These are phyloP conservation scores for Metarhizium guizhouense DNA, from an alignment of 2,329 filamentous ascomycete species.

Conservation along the genomic window DNA sequence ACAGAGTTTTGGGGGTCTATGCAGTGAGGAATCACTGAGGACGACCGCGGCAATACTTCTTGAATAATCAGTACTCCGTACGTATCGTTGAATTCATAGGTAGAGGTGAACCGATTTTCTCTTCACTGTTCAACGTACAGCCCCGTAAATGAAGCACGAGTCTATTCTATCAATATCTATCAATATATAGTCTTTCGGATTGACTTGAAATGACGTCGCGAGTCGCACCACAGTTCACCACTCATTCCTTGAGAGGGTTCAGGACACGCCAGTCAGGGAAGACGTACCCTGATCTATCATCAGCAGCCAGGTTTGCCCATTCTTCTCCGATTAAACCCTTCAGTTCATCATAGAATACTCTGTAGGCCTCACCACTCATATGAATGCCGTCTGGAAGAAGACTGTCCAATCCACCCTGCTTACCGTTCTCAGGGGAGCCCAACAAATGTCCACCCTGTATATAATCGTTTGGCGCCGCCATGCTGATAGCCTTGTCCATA, in stretches of 20 bases:
- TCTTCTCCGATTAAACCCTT: conserved; percentile 38
- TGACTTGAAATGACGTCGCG: too few relatives aligned
- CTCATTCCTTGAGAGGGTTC: conserved; percentile 1
- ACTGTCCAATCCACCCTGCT: conserved; percentile 39
- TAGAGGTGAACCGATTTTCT: too few relatives aligned
- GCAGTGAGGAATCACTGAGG: too few relatives aligned
- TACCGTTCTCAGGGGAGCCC: conserved; percentile 40
- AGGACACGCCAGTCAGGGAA: conserved; percentile 40
- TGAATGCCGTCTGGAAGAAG: conserved; percentile 52
- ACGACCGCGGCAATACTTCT: too few relatives aligned
- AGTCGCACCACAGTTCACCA: too few relatives aligned
- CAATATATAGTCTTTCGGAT: too few relatives aligned
- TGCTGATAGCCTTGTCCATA: conserved; percentile 59
- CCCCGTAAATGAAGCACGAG: too few relatives aligned
- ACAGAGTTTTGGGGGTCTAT: too few relatives aligned
- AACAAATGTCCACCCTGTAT: conserved; percentile 37
- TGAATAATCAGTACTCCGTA: too few relatives aligned
- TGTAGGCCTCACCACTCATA: conserved; percentile 44
- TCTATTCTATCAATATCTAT: too few relatives aligned
- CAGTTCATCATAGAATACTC: conserved; percentile 40
- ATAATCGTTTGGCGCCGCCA: conserved; percentile 47
- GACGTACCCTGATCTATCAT: conserved; percentile 30
- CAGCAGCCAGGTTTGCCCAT: conserved; percentile 26
- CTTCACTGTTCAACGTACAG: too few relatives aligned
- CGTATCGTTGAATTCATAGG: background rate